phyloP scores from a whole-genome alignment of 2,329 filamentous ascomycete species.

The Hymenoscyphus repandus region DNA sequence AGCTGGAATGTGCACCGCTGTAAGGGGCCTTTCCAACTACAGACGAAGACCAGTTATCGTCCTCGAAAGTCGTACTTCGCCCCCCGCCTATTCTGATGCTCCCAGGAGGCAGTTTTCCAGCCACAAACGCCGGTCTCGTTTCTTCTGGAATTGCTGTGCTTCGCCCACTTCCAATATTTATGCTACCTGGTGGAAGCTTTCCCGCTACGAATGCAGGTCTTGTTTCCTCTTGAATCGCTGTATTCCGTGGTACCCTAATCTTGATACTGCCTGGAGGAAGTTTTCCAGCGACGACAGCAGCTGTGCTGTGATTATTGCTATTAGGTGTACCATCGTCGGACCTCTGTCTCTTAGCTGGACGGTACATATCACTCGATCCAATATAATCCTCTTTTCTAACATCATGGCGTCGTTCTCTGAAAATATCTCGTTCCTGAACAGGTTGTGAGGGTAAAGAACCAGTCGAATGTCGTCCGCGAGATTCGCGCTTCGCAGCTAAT shows the following conservation, averaged over 20 bases:
- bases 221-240: conserved; percentile 17
- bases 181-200: conserved; percentile 24
- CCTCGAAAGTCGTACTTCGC: conserved; percentile 17
- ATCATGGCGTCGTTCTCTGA: conserved; percentile 24
- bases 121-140: conserved; percentile 27
- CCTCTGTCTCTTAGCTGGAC: conserved; percentile 41
- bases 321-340: conserved; percentile 26
- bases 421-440: conserved; percentile 23
- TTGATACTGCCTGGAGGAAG: conserved; percentile 34
- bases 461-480: conserved; percentile 44
- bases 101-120: conserved; percentile 21
- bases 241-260: conserved; percentile 20
- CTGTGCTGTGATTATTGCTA: conserved; percentile 4
- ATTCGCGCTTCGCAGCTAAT: conserved; percentile 69
- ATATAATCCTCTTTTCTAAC: conserved; percentile 29
- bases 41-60: conserved; percentile 23
- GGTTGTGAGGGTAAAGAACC: conserved; percentile 10
- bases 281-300: conserved; percentile 31
- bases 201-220: conserved; percentile 27
- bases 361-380: conserved; percentile 21
- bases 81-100: conserved; percentile 24
- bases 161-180: conserved; percentile 22
- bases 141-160: conserved; percentile 18
- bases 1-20: conserved; percentile 26
- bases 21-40: conserved; percentile 20